These are phyloP conservation scores for Somion occarium DNA, from an alignment of 1,284 basidiomycete species.

Conservation along the genomic window DNA sequence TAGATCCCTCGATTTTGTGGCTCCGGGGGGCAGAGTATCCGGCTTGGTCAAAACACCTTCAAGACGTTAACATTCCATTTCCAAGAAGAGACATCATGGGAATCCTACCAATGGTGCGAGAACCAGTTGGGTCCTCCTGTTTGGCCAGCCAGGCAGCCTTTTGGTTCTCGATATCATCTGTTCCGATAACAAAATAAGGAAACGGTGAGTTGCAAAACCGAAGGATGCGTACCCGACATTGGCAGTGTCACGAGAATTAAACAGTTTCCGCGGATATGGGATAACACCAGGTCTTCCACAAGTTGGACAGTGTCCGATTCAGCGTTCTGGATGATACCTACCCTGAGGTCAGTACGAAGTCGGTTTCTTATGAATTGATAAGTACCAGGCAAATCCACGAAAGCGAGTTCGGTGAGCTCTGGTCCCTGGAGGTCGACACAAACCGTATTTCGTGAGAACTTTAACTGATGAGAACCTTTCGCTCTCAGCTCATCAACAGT, in stretches of 20 bases:
- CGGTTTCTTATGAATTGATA: not conserved
- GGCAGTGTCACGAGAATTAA: conserved; percentile 60
- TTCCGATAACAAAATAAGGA: not conserved
- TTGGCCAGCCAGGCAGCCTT: conserved; percentile 49
- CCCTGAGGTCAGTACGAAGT: not conserved
- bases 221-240: conserved; percentile 43
- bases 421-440: conserved; percentile 41
- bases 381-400: conserved; percentile 18
- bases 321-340: conserved; percentile 56
- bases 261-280: conserved; percentile 36
- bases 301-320: conserved; percentile 36
- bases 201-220: not conserved
- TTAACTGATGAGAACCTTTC: conserved; percentile 9
- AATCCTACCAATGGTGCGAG: conserved; percentile 52
- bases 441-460: conserved; percentile 40
- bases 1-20: conserved; percentile 32
- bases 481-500: conserved; percentile 17
- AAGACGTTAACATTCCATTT: too few relatives aligned
- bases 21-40: conserved; percentile 44
- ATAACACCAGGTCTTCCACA: conserved; percentile 41
- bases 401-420: conserved; percentile 21
- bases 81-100: not conserved
- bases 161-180: conserved; percentile 68
- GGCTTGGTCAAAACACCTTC: conserved; percentile 68
- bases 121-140: conserved; percentile 44